Evolutionary conservation across 2,329 filamentous ascomycete species (phyloP).

Genomic region (Neopestalotiopsis sp.): DNA sequence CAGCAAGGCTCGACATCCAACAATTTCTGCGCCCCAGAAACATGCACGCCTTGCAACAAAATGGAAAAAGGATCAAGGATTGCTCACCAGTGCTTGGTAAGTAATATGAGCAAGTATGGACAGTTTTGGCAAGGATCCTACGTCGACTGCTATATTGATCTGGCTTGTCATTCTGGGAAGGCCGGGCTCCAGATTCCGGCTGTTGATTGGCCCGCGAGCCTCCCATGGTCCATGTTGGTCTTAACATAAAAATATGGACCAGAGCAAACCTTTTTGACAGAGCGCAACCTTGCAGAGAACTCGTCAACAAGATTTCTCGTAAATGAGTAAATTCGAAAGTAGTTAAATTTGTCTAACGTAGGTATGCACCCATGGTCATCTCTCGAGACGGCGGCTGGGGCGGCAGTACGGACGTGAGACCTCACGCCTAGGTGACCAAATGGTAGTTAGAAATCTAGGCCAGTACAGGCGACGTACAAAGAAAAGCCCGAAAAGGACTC

Average conservation of each 20-base stretch:
- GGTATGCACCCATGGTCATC: not conserved
- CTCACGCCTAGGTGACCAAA: not conserved
- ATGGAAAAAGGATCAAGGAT: not conserved
- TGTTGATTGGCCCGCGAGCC: slow-evolving; percentile 12
- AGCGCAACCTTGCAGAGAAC: not conserved
- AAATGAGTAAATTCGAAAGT: not conserved
- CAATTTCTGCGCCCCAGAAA: not conserved
- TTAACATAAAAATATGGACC: not conserved
- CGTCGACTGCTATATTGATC: not conserved
- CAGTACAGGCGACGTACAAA: too few species aligned
- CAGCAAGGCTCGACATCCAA: not conserved
- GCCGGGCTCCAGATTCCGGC: not conserved
- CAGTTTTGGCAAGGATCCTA: not conserved
- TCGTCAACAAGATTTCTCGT: not conserved
- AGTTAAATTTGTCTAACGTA: not conserved
- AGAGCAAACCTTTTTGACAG: not conserved
- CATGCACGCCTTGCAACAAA: not conserved
- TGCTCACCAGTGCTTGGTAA: not conserved
- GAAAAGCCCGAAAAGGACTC: too few species aligned
- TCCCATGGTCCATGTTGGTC: slow-evolving; percentile 7
- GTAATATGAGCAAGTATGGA: not conserved
- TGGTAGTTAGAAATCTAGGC: too few species aligned
- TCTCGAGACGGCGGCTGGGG: not conserved
- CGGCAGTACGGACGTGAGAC: slow-evolving; percentile 10
- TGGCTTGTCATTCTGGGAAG: slow-evolving; percentile 13